These are phyloP conservation scores for Ganoderma sp. DNA, from an alignment of 1,284 basidiomycete species.

Conservation along the genomic window DNA sequence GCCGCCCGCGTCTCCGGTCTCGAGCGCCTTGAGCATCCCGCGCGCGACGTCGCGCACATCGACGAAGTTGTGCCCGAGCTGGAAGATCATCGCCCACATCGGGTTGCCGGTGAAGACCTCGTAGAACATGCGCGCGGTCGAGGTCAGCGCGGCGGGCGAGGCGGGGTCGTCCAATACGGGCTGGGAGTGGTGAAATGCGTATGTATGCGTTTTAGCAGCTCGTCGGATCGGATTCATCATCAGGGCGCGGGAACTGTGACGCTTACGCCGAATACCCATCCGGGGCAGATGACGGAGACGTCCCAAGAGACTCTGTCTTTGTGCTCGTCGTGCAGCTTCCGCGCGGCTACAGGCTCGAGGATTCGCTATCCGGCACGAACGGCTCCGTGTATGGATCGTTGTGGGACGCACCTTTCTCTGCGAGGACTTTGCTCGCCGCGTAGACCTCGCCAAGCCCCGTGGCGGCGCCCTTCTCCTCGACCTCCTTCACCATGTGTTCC, in stretches of 20 bases:
- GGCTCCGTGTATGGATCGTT: neutral
- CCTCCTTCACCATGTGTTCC: constrained; percentile 51
- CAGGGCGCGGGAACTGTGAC: no score
- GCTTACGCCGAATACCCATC: constrained; percentile 25
- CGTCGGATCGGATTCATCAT: no score
- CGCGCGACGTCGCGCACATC: constrained; percentile 65
- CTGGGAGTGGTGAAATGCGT: no score
- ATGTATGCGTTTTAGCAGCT: no score
- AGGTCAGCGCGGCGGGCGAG: constrained; percentile 23
- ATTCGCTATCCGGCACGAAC: neutral
- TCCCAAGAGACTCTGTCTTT: constrained; percentile 31
- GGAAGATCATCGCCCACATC: constrained; percentile 41
- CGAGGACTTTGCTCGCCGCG: constrained; percentile 67
- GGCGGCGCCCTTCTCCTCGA: constrained; percentile 57
- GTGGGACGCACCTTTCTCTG: constrained; percentile 50
- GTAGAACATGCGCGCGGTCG: constrained; percentile 15
- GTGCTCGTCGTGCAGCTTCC: constrained; percentile 35
- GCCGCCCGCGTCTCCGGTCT: constrained; percentile 53
- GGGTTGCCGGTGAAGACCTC: constrained; percentile 14
- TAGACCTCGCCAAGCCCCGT: constrained; percentile 53
- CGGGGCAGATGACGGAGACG: constrained; percentile 30
- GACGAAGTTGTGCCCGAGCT: constrained; percentile 44
- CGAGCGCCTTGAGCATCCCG: constrained; percentile 57
- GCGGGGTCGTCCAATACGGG: constrained; percentile 20
- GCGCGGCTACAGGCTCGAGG: constrained; percentile 23